Evolutionary conservation across 1,139 yeast genomes (phyloP).

Genomic region (Magnusiomyces suaveolens): DNA sequence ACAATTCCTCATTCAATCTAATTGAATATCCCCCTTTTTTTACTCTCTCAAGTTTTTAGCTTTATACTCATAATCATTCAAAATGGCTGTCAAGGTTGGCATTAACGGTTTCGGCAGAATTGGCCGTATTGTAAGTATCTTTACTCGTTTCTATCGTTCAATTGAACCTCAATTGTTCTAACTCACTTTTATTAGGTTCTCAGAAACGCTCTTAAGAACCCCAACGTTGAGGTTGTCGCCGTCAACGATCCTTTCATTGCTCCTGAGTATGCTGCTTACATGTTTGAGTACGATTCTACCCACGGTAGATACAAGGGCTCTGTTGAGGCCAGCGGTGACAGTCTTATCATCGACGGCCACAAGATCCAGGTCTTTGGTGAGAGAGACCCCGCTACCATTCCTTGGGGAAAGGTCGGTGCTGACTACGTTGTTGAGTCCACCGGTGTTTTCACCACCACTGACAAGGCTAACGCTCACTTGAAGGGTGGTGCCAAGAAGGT

Average conservation of each 20-base stretch:
- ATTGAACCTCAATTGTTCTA: not conserved
- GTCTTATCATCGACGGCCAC: conserved; percentile 58
- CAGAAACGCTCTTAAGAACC: conserved; percentile 64
- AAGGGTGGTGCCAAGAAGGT: conserved; percentile 87
- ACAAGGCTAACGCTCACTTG: conserved; percentile 71
- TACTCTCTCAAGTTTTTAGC: not conserved
- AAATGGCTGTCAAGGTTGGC: conserved; percentile 47
- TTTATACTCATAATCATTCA: conserved; percentile 5
- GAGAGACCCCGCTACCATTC: conserved; percentile 68
- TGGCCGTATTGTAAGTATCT: conserved; percentile 51
- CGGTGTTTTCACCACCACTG: conserved; percentile 75
- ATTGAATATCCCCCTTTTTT: not conserved
- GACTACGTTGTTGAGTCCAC: conserved; percentile 80
- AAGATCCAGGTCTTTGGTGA: conserved; percentile 62
- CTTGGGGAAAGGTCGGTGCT: conserved; percentile 73
- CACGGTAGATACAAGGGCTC: conserved; percentile 70
- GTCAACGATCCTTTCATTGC: conserved; percentile 78
- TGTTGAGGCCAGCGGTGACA: conserved; percentile 48
- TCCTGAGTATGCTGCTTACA: conserved; percentile 75
- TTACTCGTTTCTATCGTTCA: not conserved
- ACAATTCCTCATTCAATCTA: not conserved
- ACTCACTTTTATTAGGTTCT: conserved; percentile 32
- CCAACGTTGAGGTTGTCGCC: conserved; percentile 66
- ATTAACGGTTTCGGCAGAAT: conserved; percentile 88
- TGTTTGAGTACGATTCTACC: conserved; percentile 83